A percentile compares a stretch with the other conserved stretches of the same genome.
Evolutionary conservation across 192 early-diverging fungal genomes (phyloP).

Genomic region (Podila horticola): DNA sequence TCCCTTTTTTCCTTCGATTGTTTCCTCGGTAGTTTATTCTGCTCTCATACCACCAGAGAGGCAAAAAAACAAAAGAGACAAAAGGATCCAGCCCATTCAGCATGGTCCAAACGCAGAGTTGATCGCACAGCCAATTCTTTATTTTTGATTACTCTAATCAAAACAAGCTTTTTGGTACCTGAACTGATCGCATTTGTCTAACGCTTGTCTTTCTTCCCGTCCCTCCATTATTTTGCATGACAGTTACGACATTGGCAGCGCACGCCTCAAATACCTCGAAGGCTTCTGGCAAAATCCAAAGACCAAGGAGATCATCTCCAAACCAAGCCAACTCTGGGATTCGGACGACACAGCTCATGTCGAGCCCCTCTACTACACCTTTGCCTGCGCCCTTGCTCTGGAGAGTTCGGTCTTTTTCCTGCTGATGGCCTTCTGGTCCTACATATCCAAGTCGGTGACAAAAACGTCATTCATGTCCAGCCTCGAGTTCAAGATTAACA

Average conservation of each 20-base stretch:
- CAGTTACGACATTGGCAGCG: slow-evolving; percentile 42
- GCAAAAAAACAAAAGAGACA: no score
- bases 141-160: no score
- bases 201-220: background rate
- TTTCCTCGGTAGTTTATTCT: background rate
- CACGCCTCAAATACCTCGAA: slow-evolving; percentile 42
- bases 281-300: slow-evolving; percentile 43
- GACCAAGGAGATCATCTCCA: slow-evolving; percentile 26
- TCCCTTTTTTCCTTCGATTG: background rate
- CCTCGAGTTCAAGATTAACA: slow-evolving; percentile 45
- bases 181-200: background rate
- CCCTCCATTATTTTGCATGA: background rate
- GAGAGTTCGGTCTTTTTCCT: slow-evolving; percentile 36
- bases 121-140: no score
- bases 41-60: background rate
- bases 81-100: no score
- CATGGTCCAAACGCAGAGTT: no score
- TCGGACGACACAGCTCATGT: slow-evolving; percentile 15
- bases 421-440: slow-evolving; percentile 38
- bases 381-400: slow-evolving; percentile 29
- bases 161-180: background rate
- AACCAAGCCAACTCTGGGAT: slow-evolving; percentile 29
- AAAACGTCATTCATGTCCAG: slow-evolving; percentile 50
- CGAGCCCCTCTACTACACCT: slow-evolving; percentile 47
- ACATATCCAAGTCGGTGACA: slow-evolving; percentile 45